Conservation (phyloP, 345 rosid genomes). For the Nephelium lappaceum region DNA sequence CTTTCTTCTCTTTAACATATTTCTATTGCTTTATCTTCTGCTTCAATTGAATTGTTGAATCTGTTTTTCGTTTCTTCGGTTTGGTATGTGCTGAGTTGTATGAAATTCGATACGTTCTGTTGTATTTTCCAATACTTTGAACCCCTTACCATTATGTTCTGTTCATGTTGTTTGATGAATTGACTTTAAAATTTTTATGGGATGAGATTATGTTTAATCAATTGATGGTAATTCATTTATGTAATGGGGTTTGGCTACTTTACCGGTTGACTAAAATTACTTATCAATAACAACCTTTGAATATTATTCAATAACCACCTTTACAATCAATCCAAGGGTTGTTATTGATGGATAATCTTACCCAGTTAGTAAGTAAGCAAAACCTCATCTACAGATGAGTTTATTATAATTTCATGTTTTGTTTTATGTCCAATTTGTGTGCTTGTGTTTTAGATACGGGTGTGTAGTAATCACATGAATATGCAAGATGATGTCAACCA, state of each 20-base stretch:
- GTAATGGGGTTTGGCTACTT: too few relatives aligned
- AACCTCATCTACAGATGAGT: not conserved
- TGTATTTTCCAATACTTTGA: not conserved
- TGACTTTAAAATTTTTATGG: not conserved
- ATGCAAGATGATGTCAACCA: constrained; percentile 86
- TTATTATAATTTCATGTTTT: not conserved
- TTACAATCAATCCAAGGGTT: too few relatives aligned
- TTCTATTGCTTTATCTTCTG: constrained; percentile 1
- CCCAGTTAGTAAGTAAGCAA: too few relatives aligned
- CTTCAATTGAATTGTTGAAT: not conserved
- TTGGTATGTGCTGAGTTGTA: not conserved
- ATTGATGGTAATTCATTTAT: not conserved
- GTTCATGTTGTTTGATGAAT: not conserved
- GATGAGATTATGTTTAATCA: not conserved
- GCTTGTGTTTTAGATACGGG: constrained; percentile 54
- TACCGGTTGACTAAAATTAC: too few relatives aligned
- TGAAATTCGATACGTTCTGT: not conserved
- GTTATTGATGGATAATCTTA: too few relatives aligned
- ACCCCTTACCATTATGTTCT: not conserved
- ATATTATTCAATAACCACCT: too few relatives aligned
- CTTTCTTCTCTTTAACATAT: not conserved
- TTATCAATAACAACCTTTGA: too few relatives aligned
- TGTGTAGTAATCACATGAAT: constrained; percentile 76
- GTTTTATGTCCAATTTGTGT: constrained; percentile 13
- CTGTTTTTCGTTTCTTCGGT: not conserved